phyloP scores from a whole-genome alignment of 352 stramenopile genomes.

The Blastocystis sp. region DNA sequence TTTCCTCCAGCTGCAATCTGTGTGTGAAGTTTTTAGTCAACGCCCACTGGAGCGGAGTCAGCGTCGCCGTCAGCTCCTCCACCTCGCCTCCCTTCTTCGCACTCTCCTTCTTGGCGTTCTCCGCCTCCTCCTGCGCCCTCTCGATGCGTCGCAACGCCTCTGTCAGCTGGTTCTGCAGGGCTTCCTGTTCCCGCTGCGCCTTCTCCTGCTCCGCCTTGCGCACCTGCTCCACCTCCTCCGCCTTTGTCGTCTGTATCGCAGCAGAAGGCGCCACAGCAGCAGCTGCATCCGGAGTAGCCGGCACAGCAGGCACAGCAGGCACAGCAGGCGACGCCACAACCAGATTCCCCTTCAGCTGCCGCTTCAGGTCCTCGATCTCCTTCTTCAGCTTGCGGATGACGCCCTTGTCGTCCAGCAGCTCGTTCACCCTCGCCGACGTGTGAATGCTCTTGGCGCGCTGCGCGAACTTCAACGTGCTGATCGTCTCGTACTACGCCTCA shows the following conservation, averaged over 20 bases:
- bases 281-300: not conserved
- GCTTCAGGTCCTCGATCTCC: conserved; percentile 80
- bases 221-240: conserved; percentile 33
- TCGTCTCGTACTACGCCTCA: conserved; percentile 77
- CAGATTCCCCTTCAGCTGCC: conserved; percentile 76
- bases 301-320: too few species aligned
- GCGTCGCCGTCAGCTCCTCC: not conserved
- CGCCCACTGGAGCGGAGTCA: not conserved
- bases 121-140: conserved; percentile 2
- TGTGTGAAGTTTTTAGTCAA: not conserved
- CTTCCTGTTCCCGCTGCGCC: conserved; percentile 31
- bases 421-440: conserved; percentile 81
- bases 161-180: conserved; percentile 21
- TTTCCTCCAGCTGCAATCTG: conserved; percentile 10
- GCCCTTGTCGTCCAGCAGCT: conserved; percentile 86
- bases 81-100: not conserved
- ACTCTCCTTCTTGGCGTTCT: not conserved
- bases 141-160: conserved; percentile 35
- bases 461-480: conserved; percentile 86
- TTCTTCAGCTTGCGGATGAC: conserved; percentile 81
- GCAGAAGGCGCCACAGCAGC: not conserved
- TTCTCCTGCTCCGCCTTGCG: conserved; percentile 3
- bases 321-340: not conserved
- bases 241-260: not conserved
- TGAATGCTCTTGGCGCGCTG: conserved; percentile 85